These are phyloP conservation scores for Cordyceps cicadae DNA, from an alignment of 2,329 filamentous ascomycete species.

Conservation along the genomic window DNA sequence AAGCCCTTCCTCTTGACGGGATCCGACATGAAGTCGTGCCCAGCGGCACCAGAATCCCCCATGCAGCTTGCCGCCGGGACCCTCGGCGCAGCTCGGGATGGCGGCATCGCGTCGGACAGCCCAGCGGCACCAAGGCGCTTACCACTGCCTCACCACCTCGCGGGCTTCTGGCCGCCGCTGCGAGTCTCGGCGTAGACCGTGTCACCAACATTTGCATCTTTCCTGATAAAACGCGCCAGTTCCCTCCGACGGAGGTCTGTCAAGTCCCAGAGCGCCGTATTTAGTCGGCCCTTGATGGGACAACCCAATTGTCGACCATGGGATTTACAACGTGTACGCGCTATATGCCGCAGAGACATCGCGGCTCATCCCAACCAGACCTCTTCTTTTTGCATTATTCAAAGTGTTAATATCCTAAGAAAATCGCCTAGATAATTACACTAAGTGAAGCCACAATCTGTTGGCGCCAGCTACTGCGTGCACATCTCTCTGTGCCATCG, in stretches of 20 bases:
- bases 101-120: slow-evolving; percentile 1
- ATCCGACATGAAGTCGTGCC: not conserved
- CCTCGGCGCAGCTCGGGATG: not conserved
- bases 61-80: not conserved
- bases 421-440: too few species aligned
- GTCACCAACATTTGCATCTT: not conserved
- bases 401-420: too few species aligned
- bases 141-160: not conserved
- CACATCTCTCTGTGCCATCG: too few species aligned
- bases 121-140: slow-evolving; percentile 3
- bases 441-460: too few species aligned
- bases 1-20: not conserved
- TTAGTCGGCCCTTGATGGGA: not conserved
- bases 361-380: not conserved
- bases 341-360: not conserved
- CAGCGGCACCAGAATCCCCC: too few species aligned
- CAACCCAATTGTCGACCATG: not conserved
- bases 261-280: not conserved
- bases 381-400: not conserved
- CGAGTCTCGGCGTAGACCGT: not conserved
- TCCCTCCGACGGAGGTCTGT: not conserved
- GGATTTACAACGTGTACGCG: not conserved
- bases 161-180: not conserved
- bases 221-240: not conserved
- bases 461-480: too few species aligned